Base-by-base conservation (phyloP, 768 basidiomycete genomes). In the Hericium alpestre region DNA sequence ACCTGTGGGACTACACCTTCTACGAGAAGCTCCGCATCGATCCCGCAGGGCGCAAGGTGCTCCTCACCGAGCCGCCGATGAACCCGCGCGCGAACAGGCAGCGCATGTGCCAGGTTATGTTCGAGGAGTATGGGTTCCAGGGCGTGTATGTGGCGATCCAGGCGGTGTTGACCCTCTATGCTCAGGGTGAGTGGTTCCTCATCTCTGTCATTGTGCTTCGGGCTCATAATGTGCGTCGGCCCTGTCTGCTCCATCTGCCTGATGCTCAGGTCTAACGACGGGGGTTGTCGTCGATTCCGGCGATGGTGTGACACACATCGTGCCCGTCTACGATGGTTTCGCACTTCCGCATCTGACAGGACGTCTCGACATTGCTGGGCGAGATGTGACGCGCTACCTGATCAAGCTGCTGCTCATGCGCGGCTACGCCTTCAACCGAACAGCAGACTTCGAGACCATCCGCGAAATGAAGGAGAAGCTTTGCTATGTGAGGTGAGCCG, bases 371-470 rank as follows among this genome's bases (percentile, higher is more conserved):
- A 97, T 99, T 64, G 96, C 96, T 55, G 96, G 96, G 18, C 84
- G 96, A 62, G 96, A 99, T 69, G 96, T 99, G 50, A 99, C 96
- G 49, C 84, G 93, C 65, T 99, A 99, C 72, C 77, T 99, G 72
- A 99, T 99, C 81, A 99, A 98, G 74, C 80, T 99, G n/a, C 78
- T 99, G 38, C 82, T 98, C 64, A 97, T 97, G 94, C 85, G 95
- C n/a, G 96, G 96, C n/a, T 98, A 99, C 70, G 96, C 96, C 1
- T 98, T 99, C 80, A 98, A 99, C 73, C 84, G 96, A 41, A 99
- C 96, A 2, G 96, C 96, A 25, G 96, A 99, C 74, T 99, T 99
- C 65, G 96, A 99, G 76, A 99, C 96, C 2, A 96, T 99, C 20
- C 76, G 95, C 37, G 92, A 96, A 70, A 98, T 99, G 74, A 99